Evolutionary conservation across 2,329 filamentous ascomycete genomes (phyloP).

Genomic region (Paracoccidioides lutzii): DNA sequence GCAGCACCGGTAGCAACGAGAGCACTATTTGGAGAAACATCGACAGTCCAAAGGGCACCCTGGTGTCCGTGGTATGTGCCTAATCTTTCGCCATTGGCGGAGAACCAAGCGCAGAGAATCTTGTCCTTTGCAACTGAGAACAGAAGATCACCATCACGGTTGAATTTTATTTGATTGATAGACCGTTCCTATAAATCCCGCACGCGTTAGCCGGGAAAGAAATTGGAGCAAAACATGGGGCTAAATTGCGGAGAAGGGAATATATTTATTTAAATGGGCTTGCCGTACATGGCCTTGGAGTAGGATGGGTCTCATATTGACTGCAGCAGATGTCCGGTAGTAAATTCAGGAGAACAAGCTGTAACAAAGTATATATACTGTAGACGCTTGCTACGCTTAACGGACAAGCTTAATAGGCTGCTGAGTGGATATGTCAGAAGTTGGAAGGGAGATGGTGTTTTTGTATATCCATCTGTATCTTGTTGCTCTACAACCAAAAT

Average conservation of each 20-base stretch:
- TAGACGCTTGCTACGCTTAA: background rate
- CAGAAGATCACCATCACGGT: conserved; percentile 88
- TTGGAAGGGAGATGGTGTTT: background rate
- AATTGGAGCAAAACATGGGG: background rate
- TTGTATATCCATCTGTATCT: background rate
- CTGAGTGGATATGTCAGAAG: background rate
- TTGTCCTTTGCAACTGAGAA: conserved; percentile 96
- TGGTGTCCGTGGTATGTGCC: conserved; percentile 95
- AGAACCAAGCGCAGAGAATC: conserved; percentile 91
- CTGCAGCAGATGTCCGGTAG: conserved; percentile 3
- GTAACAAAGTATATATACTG: background rate
- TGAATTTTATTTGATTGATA: conserved; percentile 91
- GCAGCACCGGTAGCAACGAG: conserved; percentile 90
- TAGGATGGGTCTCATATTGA: conserved; percentile 89
- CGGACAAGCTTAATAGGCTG: background rate
- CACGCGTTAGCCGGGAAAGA: conserved; percentile 12
- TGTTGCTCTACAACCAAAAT: background rate
- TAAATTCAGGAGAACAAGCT: background rate
- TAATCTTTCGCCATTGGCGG: conserved; percentile 93
- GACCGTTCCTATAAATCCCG: conserved; percentile 56
- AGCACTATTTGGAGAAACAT: conserved; percentile 82
- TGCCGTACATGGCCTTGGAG: conserved; percentile 72
- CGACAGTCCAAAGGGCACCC: conserved; percentile 97
- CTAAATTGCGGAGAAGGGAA: background rate
- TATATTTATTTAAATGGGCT: conserved; percentile 3